These are phyloP conservation scores for Danielozyma ontarioensis DNA, from an alignment of 805 yeast species.

Conservation along the genomic window DNA sequence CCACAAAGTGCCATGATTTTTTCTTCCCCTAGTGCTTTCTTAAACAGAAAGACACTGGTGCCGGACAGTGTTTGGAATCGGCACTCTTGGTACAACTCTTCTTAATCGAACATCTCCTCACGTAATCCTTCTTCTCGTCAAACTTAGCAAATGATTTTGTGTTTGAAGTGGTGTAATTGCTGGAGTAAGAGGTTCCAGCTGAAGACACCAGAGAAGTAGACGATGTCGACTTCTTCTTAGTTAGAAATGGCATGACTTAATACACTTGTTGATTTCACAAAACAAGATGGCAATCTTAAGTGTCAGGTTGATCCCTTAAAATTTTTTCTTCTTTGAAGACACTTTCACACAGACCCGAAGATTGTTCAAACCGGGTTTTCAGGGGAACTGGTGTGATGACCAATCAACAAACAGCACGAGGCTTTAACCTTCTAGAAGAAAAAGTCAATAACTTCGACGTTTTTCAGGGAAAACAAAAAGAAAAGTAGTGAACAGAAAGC, in stretches of 20 bases:
- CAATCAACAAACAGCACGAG: no score
- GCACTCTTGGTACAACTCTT: slow-evolving; percentile 8
- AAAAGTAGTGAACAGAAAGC: no score
- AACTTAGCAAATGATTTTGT: slow-evolving; percentile 27
- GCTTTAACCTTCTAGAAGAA: no score
- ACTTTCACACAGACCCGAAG: no score
- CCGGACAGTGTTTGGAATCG: slow-evolving; percentile 19
- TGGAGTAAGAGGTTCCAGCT: slow-evolving; percentile 2
- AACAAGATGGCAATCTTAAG: slow-evolving; percentile 14
- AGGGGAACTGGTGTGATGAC: no score
- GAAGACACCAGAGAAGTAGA: slow-evolving; percentile 15
- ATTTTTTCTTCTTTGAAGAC: no score
- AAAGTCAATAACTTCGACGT: no score
- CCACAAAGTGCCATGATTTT: slow-evolving; percentile 10
- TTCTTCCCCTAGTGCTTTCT: slow-evolving; percentile 32
- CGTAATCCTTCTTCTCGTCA: slow-evolving; percentile 43
- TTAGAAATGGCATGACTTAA: slow-evolving; percentile 5
- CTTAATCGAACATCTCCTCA: slow-evolving; percentile 33
- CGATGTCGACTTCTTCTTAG: slow-evolving; percentile 20
- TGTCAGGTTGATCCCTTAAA: no score
- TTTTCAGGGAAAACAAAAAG: no score
- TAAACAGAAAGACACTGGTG: slow-evolving; percentile 33
- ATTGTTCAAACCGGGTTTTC: no score
- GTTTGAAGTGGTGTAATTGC: slow-evolving; percentile 1
- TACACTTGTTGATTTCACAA: slow-evolving; percentile 8